Evolutionary conservation across 805 yeast genomes (phyloP).

Genomic region (Yarrowia keelungensis): DNA sequence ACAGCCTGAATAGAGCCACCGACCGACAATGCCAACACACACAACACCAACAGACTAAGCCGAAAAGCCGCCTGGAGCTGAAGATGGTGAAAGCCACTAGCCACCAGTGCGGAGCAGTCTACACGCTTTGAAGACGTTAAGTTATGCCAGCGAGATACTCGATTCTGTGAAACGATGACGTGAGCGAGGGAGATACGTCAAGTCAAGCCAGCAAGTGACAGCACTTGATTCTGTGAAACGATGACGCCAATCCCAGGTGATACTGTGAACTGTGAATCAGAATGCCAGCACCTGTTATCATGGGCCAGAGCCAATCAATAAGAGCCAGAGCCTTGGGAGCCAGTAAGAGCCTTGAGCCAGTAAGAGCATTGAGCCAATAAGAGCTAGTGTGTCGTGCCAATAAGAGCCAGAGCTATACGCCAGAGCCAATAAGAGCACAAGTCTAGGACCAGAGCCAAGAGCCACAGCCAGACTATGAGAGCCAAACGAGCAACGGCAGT

Average conservation of each 20-base stretch:
- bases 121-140: background rate
- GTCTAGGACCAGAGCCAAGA: background rate
- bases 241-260: background rate
- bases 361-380: background rate
- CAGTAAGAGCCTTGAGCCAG: background rate
- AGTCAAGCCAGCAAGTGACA: too few relatives aligned
- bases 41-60: background rate
- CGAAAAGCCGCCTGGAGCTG: slow-evolving; percentile 6
- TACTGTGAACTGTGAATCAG: background rate
- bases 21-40: slow-evolving; percentile 1
- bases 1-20: too few relatives aligned
- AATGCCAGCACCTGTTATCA: background rate
- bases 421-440: background rate
- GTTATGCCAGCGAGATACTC: background rate
- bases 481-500: background rate
- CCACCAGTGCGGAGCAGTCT: slow-evolving; percentile 5
- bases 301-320: background rate
- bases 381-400: background rate
- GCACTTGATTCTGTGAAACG: too few relatives aligned
- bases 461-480: background rate
- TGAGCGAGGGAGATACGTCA: background rate
- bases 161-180: slow-evolving; percentile 11
- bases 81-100: background rate
- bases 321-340: background rate
- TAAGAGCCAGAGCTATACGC: slow-evolving; percentile 2